phyloP scores from a whole-genome alignment of 2,329 filamentous ascomycete species.

The Raffaelea ambrosiae region DNA sequence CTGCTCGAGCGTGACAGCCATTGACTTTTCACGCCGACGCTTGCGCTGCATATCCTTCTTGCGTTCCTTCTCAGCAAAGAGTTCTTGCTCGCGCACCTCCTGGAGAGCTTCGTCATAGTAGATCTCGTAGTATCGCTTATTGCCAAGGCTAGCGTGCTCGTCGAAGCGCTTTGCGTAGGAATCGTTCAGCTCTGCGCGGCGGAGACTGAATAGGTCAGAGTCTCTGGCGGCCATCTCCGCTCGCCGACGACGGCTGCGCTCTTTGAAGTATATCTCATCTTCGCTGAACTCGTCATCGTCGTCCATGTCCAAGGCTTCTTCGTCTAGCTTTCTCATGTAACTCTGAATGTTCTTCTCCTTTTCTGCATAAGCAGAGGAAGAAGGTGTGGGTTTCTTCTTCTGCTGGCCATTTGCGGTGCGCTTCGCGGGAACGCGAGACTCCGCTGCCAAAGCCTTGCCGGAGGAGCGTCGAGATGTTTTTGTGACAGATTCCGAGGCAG shows the following conservation, averaged over 20 bases:
- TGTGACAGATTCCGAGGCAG: slow-evolving; percentile 17
- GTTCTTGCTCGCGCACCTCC: slow-evolving; percentile 81
- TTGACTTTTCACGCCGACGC: slow-evolving; percentile 87
- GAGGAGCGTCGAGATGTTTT: slow-evolving; percentile 44
- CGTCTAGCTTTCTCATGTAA: slow-evolving; percentile 42
- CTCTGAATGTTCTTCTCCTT: slow-evolving; percentile 64
- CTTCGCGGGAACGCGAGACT: slow-evolving; percentile 43
- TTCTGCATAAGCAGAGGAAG: slow-evolving; percentile 32
- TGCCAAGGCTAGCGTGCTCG: slow-evolving; percentile 61
- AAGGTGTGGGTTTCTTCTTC: slow-evolving; percentile 31
- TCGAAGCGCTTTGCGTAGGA: slow-evolving; percentile 54
- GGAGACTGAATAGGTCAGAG: slow-evolving; percentile 52
- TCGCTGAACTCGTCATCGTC: slow-evolving; percentile 32
- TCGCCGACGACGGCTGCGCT: slow-evolving; percentile 58
- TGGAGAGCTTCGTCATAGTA: slow-evolving; percentile 75
- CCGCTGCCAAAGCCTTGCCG: slow-evolving; percentile 29
- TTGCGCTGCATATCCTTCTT: slow-evolving; percentile 99
- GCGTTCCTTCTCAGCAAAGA: slow-evolving; percentile 92
- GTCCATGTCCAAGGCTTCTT: slow-evolving; percentile 33
- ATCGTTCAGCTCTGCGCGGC: slow-evolving; percentile 50
- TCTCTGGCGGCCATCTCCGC: slow-evolving; percentile 55
- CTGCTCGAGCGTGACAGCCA: slow-evolving; percentile 85
- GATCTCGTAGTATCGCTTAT: slow-evolving; percentile 65
- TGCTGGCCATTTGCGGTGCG: slow-evolving; percentile 51
- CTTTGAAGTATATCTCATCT: slow-evolving; percentile 38